phyloP scores from a whole-genome alignment of 805 yeast genomes.

The Kodamaea lidongshanica region DNA sequence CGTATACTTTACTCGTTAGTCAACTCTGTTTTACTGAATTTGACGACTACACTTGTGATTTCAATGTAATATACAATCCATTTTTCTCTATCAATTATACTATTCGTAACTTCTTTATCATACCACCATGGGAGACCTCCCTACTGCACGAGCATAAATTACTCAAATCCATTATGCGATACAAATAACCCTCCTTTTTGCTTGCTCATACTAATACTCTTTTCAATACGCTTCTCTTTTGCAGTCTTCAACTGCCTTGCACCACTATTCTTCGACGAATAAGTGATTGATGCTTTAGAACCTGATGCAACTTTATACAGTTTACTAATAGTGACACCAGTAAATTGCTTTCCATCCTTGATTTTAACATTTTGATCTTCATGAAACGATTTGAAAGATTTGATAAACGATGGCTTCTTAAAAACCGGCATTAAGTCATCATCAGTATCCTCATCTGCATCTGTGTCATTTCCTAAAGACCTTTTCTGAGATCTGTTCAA shows the following conservation, averaged over 20 bases:
- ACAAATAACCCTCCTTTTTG: conserved; percentile 16
- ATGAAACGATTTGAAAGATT: conserved; percentile 38
- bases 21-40: too few relatives aligned
- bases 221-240: conserved; percentile 23
- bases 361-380: conserved; percentile 35
- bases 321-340: conserved; percentile 48
- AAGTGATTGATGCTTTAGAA: conserved; percentile 52
- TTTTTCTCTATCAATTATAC: too few relatives aligned
- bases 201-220: conserved; percentile 17
- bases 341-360: conserved; percentile 34
- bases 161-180: conserved; percentile 16
- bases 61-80: too few relatives aligned
- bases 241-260: too few relatives aligned
- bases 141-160: too few relatives aligned
- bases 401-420: conserved; percentile 41
- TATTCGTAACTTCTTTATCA: too few relatives aligned
- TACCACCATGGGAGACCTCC: too few relatives aligned
- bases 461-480: conserved; percentile 12
- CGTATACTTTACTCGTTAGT: too few relatives aligned
- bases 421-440: conserved; percentile 34
- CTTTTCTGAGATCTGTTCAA: conserved; percentile 20
- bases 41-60: too few relatives aligned
- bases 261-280: conserved; percentile 38
- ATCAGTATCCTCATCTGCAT: conserved; percentile 24
- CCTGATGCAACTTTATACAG: conserved; percentile 52